Conservation (phyloP, 805 yeast species). For the Saccharomycopsis schoenii region DNA sequence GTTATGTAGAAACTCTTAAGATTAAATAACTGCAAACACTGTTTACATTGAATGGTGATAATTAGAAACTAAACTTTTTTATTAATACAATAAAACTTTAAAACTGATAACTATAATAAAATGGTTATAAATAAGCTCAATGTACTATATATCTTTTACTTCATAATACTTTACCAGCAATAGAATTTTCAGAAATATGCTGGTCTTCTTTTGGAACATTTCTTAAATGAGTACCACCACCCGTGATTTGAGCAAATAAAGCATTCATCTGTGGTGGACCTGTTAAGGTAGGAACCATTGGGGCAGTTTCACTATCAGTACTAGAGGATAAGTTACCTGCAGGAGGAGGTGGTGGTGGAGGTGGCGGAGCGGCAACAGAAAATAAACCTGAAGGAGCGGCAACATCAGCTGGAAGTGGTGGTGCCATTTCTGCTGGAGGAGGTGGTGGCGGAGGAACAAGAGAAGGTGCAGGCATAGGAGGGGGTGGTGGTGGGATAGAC, state of each 20-base stretch:
- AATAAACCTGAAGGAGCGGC: constrained; percentile 2
- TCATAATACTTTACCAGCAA: constrained; percentile 40
- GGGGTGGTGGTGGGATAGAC: constrained; percentile 7
- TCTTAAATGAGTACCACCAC: constrained; percentile 38
- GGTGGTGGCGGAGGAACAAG: constrained; percentile 2
- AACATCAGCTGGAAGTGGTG: constrained; percentile 10
- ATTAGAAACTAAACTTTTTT: no score
- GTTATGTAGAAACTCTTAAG: no score
- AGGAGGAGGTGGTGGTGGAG: constrained; percentile 24
- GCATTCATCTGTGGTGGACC: constrained; percentile 34
- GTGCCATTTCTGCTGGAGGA: constrained; percentile 7
- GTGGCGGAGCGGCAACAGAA: constrained; percentile 5
- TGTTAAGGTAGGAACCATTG: constrained; percentile 23
- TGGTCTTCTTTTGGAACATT: constrained; percentile 42
- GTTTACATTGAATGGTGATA: no score
- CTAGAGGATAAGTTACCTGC: constrained; percentile 21
- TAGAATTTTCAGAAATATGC: constrained; percentile 35
- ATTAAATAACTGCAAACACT: no score
- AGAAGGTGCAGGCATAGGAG: constrained; percentile 8
- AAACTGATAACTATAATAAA: no score
- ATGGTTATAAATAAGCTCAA: no score
- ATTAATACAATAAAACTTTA: no score
- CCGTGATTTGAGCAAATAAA: constrained; percentile 45
- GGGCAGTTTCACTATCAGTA: constrained; percentile 11
- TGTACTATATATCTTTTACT: neutral